These are phyloP conservation scores for Eurotiales sp. DNA, from an alignment of 2,329 filamentous ascomycete species.

Conservation along the genomic window DNA sequence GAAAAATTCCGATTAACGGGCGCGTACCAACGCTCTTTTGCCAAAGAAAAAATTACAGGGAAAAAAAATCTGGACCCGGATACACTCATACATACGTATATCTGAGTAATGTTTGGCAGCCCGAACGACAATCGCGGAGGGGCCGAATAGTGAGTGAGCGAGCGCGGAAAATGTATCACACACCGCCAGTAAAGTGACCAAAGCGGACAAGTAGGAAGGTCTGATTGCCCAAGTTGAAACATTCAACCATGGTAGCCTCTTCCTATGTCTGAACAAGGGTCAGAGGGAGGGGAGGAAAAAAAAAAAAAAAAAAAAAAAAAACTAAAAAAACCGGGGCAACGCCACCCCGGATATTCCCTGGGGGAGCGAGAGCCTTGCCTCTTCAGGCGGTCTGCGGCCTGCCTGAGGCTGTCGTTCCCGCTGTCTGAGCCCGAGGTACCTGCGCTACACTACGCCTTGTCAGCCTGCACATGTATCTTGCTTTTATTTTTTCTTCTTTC, in stretches of 20 bases:
- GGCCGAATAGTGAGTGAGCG: no score
- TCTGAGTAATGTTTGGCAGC: no score
- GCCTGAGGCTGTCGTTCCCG: not conserved
- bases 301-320: not conserved
- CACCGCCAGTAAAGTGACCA: not conserved
- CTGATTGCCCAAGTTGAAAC: not conserved
- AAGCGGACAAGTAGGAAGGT: constrained; percentile 2
- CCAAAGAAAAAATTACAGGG: no score
- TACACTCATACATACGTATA: no score
- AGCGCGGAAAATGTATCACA: no score
- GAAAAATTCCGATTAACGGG: no score
- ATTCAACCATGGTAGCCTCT: not conserved
- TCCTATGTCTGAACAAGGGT: not conserved
- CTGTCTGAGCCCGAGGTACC: no score
- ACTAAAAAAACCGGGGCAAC: not conserved
- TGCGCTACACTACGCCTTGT: not conserved
- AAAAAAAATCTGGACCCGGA: no score
- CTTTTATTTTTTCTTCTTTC: not conserved
- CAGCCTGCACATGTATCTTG: no score
- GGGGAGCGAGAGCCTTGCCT: constrained; percentile 1
- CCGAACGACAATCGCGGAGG: no score
- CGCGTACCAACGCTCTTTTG: no score
- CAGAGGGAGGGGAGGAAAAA: no score
- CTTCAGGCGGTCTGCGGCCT: not conserved
- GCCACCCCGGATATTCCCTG: constrained; percentile 9